Evolutionary conservation across 768 basidiomycete genomes (phyloP), one percentile per base, ranked within the genome.

Genomic region (Trametes punicea): DNA sequence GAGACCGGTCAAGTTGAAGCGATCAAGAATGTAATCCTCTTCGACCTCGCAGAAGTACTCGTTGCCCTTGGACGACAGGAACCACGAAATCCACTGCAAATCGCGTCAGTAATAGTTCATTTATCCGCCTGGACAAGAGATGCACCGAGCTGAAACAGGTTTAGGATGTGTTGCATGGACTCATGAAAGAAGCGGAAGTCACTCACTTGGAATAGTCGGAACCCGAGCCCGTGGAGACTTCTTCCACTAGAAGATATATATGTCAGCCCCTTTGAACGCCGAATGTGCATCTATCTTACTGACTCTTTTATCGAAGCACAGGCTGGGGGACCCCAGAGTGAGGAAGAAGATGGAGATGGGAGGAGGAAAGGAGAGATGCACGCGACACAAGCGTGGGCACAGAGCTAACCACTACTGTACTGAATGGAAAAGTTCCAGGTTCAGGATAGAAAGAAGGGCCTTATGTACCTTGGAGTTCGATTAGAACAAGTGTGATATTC

Each of bases 1-100:
- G 49, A 98, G 80, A 4, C 97, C 96, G 2, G 97, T 99, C 54
- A 99, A 78, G 73, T 99, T 98, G 82, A 99, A 98, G 49, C 95
- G 84, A 74, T 98, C 96, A 53, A 97, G 80, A 66, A 99, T 98
- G 71, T 98, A 98, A 73, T 98, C 96, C 68, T 98, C 97, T 69
- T 98, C 97, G 59, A 98, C 93, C 77, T 98, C 95, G 71, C 96
- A 97, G 67, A 98, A 98, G 76, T 99, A 99, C 75, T 99, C 97
- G 70, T 99, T 98, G 55, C 97, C 95, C 70, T 97, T 97, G 18
- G 93, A 94, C 20, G 92, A 91, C 5, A 98, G 77, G 67, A 98
- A 97, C 94, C 94, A 98, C 3, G 93, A 93, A 64, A 96, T 95
- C 94, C 94, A 98, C 92, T 95, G 63, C 13, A 15, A 26, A n/a